Conservation (phyloP, 192 early-diverging fungal genomes). For the Diversispora eburnea region DNA sequence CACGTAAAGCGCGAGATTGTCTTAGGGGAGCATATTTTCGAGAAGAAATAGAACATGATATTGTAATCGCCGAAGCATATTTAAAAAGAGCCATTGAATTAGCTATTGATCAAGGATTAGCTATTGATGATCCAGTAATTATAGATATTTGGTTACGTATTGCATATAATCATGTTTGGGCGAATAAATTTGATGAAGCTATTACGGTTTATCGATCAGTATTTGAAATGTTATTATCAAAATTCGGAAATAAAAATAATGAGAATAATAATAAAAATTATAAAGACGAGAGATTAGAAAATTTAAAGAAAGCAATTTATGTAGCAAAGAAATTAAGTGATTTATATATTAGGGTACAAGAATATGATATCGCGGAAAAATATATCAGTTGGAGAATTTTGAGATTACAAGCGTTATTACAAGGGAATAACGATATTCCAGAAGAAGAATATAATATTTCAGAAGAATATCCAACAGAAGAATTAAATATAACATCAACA, state of each 20-base stretch:
- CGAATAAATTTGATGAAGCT: constrained; percentile 38
- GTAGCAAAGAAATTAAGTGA: constrained; percentile 39
- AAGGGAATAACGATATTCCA: background rate
- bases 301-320: constrained; percentile 34
- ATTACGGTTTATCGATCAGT: constrained; percentile 36
- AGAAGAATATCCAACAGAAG: background rate
- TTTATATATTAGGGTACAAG: constrained; percentile 36
- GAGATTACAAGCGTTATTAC: constrained; percentile 4
- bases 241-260: no score
- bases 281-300: constrained; percentile 7
- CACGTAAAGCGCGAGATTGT: constrained; percentile 37
- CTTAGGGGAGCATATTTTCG: constrained; percentile 57
- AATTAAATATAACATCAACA: background rate
- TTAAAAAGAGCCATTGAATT: constrained; percentile 36
- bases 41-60: constrained; percentile 45
- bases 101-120: constrained; percentile 30
- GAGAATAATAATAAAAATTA: constrained; percentile 13
- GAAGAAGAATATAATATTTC: background rate
- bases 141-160: constrained; percentile 30
- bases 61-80: constrained; percentile 43
- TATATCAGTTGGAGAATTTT: constrained; percentile 47
- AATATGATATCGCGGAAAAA: constrained; percentile 39
- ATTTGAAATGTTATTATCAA: constrained; percentile 38
- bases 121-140: constrained; percentile 18
- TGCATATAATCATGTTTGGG: constrained; percentile 30